phyloP scores from a whole-genome alignment of 1,139 yeast species.

The Taphrina deformans region DNA sequence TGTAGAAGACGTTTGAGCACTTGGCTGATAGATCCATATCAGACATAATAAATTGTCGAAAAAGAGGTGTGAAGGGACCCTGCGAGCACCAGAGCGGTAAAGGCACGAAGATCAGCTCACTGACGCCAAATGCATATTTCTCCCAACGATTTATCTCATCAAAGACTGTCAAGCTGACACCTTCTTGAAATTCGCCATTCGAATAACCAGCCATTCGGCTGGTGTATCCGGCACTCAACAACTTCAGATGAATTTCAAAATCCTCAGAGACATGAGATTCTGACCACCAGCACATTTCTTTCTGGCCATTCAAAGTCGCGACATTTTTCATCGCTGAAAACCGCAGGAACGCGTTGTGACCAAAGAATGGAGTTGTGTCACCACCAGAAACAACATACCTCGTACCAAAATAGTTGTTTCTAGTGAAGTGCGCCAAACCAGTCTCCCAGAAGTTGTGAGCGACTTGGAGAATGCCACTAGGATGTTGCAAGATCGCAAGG shows the following conservation, averaged over 20 bases:
- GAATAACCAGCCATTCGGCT: constrained; percentile 35
- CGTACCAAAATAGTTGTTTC: constrained; percentile 37
- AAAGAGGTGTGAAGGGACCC: constrained; percentile 36
- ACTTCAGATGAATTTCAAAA: constrained; percentile 37
- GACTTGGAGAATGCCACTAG: constrained; percentile 37
- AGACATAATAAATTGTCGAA: constrained; percentile 33
- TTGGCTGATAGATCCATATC: constrained; percentile 36
- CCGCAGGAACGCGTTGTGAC: constrained; percentile 38
- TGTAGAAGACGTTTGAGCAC: constrained; percentile 36
- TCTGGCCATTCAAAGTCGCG: constrained; percentile 35
- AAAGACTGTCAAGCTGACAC: constrained; percentile 37
- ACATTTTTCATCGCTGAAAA: constrained; percentile 37
- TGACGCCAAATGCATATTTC: constrained; percentile 37
- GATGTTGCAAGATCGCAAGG: constrained; percentile 37
- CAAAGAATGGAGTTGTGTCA: constrained; percentile 38
- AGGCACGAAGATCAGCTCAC: constrained; percentile 36
- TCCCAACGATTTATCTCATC: constrained; percentile 39
- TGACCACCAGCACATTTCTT: constrained; percentile 36
- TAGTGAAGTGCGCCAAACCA: constrained; percentile 37
- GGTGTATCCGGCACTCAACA: constrained; percentile 35
- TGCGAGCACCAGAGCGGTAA: constrained; percentile 31
- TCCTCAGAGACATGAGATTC: constrained; percentile 38
- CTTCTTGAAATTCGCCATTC: constrained; percentile 36
- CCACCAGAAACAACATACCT: constrained; percentile 38
- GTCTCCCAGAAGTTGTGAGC: constrained; percentile 37